These are phyloP conservation scores for Cordyceps cicadae DNA, from an alignment of 2,329 filamentous ascomycete species.

Conservation along the genomic window DNA sequence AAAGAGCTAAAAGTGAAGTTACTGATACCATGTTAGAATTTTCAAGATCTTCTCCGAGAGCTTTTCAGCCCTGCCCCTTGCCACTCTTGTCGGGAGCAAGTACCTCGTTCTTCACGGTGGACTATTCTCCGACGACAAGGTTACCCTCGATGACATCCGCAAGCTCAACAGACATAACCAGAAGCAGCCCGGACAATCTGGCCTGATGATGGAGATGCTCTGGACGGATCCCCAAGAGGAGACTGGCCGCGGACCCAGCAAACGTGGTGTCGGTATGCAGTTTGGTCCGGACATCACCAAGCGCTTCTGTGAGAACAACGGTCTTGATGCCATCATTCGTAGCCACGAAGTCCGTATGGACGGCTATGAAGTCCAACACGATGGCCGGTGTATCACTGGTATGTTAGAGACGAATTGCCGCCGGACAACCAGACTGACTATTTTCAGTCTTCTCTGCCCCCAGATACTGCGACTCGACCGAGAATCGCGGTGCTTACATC, in stretches of 20 bases:
- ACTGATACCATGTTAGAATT: slow-evolving; percentile 37
- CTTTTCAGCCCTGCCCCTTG: slow-evolving; percentile 87
- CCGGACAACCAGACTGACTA: slow-evolving; percentile 19
- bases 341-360: slow-evolving; percentile 99
- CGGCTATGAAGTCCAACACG: slow-evolving; percentile 97
- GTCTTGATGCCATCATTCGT: slow-evolving; percentile 86
- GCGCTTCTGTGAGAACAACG: slow-evolving; percentile 93
- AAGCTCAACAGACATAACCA: slow-evolving; percentile 87
- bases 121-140: slow-evolving; percentile 89
- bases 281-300: slow-evolving; percentile 96
- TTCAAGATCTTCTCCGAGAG: slow-evolving; percentile 99
- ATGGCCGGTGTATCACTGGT: slow-evolving; percentile 90
- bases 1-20: slow-evolving; percentile 3
- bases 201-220: slow-evolving; percentile 99
- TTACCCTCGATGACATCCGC: slow-evolving; percentile 86
- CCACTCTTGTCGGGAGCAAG: slow-evolving; percentile 83
- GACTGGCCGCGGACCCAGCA: slow-evolving; percentile 84
- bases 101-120: slow-evolving; percentile 91
- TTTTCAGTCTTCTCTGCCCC: slow-evolving; percentile 80
- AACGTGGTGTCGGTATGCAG: slow-evolving; percentile 91
- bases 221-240: slow-evolving; percentile 93
- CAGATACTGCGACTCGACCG: slow-evolving; percentile 94
- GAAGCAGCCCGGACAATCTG: slow-evolving; percentile 83
- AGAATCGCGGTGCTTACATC: slow-evolving; percentile 98
- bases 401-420: slow-evolving; percentile 22